Evolutionary conservation across 768 basidiomycete species (phyloP), one percentile per base, ranked within the genome.

Genomic region (Ephemerocybe angulata): DNA sequence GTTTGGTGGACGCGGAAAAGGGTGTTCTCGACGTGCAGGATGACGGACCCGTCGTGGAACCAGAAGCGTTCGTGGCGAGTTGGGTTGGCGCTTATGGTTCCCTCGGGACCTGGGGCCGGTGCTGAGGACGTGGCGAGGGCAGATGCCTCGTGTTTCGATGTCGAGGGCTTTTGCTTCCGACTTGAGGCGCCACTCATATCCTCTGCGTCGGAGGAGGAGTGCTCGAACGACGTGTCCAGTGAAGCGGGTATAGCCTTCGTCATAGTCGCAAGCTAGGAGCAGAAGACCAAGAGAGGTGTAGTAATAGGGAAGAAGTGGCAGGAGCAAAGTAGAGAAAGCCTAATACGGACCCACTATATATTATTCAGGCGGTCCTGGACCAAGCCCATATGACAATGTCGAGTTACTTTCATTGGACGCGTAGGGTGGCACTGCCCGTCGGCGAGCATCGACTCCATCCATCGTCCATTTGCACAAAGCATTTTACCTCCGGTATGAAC

Each of bases 1-100:
- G 77, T 76, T 50, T 76, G 75, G 56, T 79, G 77, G 0, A 79
- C 74, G 6, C 73, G 66, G 53, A 78, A 79, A 19, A 78, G 65
- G 28, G 65, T 72, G 29, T 67, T 59, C 47, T 74, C 67, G n/a
- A 75, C 73, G 19, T 64, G 59, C 5, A 79, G 67, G 1, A 79
- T 66, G 40, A 78, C 74, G 1, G 76, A 77, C 12, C 78, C 78
- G 56, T 79, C 78, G 58, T 73, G 71, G 17, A 77, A 66, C 76
- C 76, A 78, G 51, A 77, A 78, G 1, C 70, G 69, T 11, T 65
- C 56, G 41, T 69, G 66, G 13, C 66, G 67, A 1, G 58, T 67
- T 21, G 56, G 50, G 42, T 50, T 37, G 19, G 52, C n/a, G 15
- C 27, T 19, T 25, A 12, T 44, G 12, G n/a, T n/a, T 44, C 42